Base-by-base conservation (phyloP, 2,329 filamentous ascomycete species). In the Beauveria scarabaeidicola region DNA sequence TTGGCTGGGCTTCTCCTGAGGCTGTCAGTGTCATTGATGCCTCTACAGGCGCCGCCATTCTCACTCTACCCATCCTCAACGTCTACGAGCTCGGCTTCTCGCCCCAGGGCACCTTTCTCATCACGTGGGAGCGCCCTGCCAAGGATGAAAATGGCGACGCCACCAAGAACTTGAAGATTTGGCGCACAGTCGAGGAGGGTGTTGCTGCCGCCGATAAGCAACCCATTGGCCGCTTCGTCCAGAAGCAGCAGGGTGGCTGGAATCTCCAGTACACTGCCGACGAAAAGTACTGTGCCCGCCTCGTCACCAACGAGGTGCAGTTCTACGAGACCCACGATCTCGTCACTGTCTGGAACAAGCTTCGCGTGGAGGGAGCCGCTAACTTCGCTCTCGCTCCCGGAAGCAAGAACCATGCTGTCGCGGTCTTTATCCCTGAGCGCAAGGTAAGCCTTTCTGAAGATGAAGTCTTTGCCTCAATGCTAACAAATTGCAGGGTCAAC, bases 51-150 rank as follows among this genome's bases (percentile, higher is more conserved):
- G 78, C 87, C 67, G 77, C 88, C 66, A 78, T 96, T 69, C 85
- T 91, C 63, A 86, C 82, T 40, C 82, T 99, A 53, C 82, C 87
- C 61, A 84, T 91, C 47, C 78, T 87, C 61, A 93, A 95, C 70
- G 91, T 97, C 65, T 96, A 90, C 77, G 94, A 99, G 74, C 79
- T 99, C 62, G 90, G 88, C 65, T 99, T 99, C 77, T 99, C 94
- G 27, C 94, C 93, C 5, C 81, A 86, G 59, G 94, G 94, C 63
- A 94, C 90, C 61, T 99, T 90, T 75, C 80, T 97, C 71, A 96
- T 96, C 72, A 97, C 94, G 58, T 97, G 92, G 91, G 93, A 99
- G 78, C 87, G 94, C 40, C 89, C 91, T 9, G 82, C 84, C 65
- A 97, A 97, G 78, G 93, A 97, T 69, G 93, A 93, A 70, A 87